Evolutionary conservation across 768 basidiomycete genomes (phyloP).

Genomic region (Russula sp.): DNA sequence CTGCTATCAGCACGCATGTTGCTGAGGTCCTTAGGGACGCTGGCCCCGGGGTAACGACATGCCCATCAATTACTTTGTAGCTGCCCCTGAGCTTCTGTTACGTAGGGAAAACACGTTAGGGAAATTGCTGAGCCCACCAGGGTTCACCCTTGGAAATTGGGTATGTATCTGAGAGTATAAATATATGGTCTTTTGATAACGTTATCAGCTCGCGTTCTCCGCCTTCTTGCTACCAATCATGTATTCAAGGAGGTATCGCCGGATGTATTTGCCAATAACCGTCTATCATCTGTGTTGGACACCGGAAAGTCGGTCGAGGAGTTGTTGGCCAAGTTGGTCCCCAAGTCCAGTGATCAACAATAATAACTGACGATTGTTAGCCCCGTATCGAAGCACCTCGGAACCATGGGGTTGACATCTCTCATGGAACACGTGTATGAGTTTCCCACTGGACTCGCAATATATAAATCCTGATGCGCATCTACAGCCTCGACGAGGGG

Average conservation of each 20-base stretch:
- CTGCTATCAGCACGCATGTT: neutral
- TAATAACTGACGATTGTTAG: neutral
- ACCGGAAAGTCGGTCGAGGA: conserved; percentile 25
- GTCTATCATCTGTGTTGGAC: conserved; percentile 28
- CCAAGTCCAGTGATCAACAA: neutral
- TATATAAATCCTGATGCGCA: neutral
- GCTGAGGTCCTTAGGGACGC: conserved; percentile 19
- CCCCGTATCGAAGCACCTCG: conserved; percentile 4
- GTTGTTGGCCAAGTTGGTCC: conserved; percentile 4
- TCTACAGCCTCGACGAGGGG: conserved; percentile 20
- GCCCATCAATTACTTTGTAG: neutral
- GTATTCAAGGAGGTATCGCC: conserved; percentile 27
- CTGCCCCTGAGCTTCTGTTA: neutral
- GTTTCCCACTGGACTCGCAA: neutral
- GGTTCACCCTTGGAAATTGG: conserved; percentile 24
- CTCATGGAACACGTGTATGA: conserved; percentile 9
- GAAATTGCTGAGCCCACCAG: conserved; percentile 32
- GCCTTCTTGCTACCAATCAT: conserved; percentile 27
- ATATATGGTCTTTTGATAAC: neutral
- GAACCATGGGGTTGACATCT: conserved; percentile 12
- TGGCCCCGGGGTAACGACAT: conserved; percentile 5
- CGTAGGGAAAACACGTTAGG: conserved; percentile 33
- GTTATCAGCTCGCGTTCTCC: conserved; percentile 24
- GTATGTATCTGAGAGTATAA: conserved; percentile 1
- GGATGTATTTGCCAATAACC: conserved; percentile 28